Percentiles rank a stretch among this genome's conserved stretches.
These are phyloP conservation scores for Graphilbum sp. DNA, from an alignment of 2,329 filamentous ascomycete species.

Conservation along the genomic window DNA sequence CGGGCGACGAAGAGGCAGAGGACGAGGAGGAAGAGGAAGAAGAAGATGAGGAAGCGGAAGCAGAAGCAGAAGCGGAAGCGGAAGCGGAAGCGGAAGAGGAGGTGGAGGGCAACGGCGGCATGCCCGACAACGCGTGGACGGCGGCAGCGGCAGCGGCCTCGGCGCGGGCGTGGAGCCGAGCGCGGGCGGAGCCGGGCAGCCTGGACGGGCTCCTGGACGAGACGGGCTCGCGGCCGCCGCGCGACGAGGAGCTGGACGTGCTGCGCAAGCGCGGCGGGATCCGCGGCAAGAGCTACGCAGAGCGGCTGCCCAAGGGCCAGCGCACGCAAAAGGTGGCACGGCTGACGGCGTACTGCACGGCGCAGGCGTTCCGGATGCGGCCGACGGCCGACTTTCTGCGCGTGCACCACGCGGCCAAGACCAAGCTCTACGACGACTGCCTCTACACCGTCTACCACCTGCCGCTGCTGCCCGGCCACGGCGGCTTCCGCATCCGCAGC, in stretches of 20 bases:
- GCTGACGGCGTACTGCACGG: conserved; percentile 91
- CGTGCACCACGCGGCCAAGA: conserved; percentile 75
- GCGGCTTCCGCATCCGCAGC: conserved; percentile 77
- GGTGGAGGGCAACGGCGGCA: no score
- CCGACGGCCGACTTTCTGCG: conserved; percentile 78
- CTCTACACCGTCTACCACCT: conserved; percentile 91
- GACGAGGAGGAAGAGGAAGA: conserved; percentile 40
- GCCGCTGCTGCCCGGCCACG: conserved; percentile 67
- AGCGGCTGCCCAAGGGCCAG: conserved; percentile 76
- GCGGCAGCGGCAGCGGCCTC: conserved; percentile 36
- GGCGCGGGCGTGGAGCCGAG: conserved; percentile 18
- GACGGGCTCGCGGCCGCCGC: conserved; percentile 34
- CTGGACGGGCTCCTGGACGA: conserved; percentile 2
- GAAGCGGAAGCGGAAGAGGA: conserved; percentile 33
- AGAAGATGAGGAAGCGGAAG: conserved; percentile 34
- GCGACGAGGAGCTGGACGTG: conserved; percentile 51
- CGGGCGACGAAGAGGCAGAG: conserved; percentile 44
- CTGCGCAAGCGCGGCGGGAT: conserved; percentile 44
- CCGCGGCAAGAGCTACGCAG: conserved; percentile 78
- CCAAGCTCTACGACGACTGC: conserved; percentile 96
- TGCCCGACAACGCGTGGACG: no score
- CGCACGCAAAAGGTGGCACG: conserved; percentile 75
- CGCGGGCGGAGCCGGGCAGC: conserved; percentile 22
- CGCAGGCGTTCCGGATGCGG: conserved; percentile 81
- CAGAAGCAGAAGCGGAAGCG: conserved; percentile 17